Percentiles rank a stretch among this genome's conserved stretches.
Conservation (phyloP, 2,329 filamentous ascomycete species). For the Sclerotinia borealis region DNA sequence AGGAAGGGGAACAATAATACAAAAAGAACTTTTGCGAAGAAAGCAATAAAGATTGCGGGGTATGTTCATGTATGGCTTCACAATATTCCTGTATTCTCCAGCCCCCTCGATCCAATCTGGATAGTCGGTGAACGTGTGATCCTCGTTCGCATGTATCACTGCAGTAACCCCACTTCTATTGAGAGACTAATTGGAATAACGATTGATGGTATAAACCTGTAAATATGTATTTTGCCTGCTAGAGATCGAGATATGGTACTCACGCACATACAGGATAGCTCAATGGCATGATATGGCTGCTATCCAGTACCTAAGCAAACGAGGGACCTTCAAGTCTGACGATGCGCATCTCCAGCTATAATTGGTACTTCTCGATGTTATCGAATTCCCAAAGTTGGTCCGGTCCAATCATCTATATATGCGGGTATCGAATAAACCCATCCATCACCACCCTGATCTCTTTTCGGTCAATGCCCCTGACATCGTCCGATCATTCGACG, state of each 20-base stretch:
- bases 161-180: neutral
- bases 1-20: neutral
- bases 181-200: neutral
- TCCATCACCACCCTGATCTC: neutral
- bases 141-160: neutral
- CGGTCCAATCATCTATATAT: neutral
- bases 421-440: neutral
- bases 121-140: conserved; percentile 12
- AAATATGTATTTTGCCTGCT: neutral
- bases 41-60: conserved; percentile 11
- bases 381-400: neutral
- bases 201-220: neutral
- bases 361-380: neutral
- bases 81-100: too few species aligned
- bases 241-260: neutral
- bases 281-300: neutral
- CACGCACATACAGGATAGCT: neutral
- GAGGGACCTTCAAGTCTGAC: neutral
- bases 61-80: conserved; percentile 8
- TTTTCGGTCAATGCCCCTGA: neutral
- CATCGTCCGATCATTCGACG: neutral
- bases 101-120: neutral
- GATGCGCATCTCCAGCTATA: neutral
- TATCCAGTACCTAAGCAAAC: neutral
- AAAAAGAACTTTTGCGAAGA: conserved; percentile 6